Base-by-base conservation (phyloP, 495 filamentous ascomycete species). In the Daldinia decipiens region DNA sequence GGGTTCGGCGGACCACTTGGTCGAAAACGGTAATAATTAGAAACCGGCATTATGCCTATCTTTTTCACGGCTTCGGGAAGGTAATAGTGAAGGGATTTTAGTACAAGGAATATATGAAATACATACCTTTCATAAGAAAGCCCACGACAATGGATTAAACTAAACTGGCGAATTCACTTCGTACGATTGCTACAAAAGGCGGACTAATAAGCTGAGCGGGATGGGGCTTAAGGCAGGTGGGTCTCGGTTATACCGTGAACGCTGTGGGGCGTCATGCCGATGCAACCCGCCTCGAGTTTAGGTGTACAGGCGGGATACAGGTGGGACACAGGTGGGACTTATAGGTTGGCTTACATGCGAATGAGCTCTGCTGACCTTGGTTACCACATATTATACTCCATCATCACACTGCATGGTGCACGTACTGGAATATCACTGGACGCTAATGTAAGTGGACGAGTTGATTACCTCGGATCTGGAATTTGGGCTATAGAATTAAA, bases 261-360 rank as follows among this genome's bases (percentile, higher is more conserved):
- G 26, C 34, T 12, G 26, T 24, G 26, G 50, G n/a, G 11, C n/a
- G 5, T 45, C 58, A 53, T 67, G 69, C 69, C 69, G 70, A 72
- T 39, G 70, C 65, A 72, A 72, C 64, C 70, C 70, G 70, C 64
- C 60, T 61, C 38, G 38, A 63, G 47, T 27, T 50, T 58, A 31
- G 34, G 38, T 50, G 27, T 47, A 24, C 9, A 24, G 43, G 43
- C 24, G 17, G 9, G 9, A 47, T 24, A 24, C 21, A 24, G 21
- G 21, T 47, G 17, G 9, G 9, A 47, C 17, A 24, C 21, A 24
- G 21, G 21, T 47, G 17, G 9, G 9, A 47, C 17, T 47, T 24
- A 24, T 12, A 47, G 43, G 43, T 47, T 7, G 43, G 24, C 43
- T 47, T 47, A 47, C 29, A 34, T 21, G 7, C 47, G 19, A 15